These are phyloP conservation scores for Cyclotella baltica DNA, from an alignment of 108 stramenopile species.

Conservation along the genomic window DNA sequence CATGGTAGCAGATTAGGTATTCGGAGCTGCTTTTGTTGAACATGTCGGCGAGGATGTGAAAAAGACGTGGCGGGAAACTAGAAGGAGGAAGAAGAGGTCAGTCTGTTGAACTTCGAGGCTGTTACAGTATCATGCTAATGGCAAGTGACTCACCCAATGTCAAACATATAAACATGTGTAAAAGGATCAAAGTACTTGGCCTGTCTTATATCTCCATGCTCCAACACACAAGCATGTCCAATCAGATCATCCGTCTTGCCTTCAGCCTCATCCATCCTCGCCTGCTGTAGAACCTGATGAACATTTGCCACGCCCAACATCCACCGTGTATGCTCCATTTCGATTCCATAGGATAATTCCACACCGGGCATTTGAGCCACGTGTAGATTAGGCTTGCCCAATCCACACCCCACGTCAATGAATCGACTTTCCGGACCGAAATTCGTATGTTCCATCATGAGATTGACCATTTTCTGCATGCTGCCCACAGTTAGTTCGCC, in stretches of 20 bases:
- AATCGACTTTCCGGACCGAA: slow-evolving; percentile 83
- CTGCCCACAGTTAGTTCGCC: slow-evolving; percentile 92
- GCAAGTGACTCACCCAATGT: slow-evolving; percentile 76
- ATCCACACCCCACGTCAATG: slow-evolving; percentile 97
- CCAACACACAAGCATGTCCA: slow-evolving; percentile 67
- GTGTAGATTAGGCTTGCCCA: slow-evolving; percentile 98
- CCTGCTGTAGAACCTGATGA: slow-evolving; percentile 61
- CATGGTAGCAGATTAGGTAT: slow-evolving; percentile 86
- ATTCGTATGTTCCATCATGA: slow-evolving; percentile 83
- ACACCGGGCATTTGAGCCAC: slow-evolving; percentile 92
- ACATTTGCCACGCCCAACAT: slow-evolving; percentile 82
- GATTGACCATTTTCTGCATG: slow-evolving; percentile 90
- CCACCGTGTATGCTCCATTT: slow-evolving; percentile 88
- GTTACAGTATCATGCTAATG: neutral
- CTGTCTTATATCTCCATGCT: slow-evolving; percentile 84
- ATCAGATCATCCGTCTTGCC: slow-evolving; percentile 13
- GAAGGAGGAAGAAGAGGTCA: neutral
- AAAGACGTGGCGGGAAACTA: slow-evolving; percentile 81
- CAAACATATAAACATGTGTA: slow-evolving; percentile 99
- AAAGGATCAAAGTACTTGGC: slow-evolving; percentile 94
- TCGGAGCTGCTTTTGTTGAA: slow-evolving; percentile 69
- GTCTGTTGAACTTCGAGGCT: neutral
- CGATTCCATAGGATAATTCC: slow-evolving; percentile 91
- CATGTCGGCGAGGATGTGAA: slow-evolving; percentile 67
- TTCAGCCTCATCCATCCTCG: slow-evolving; percentile 26